Conservation (phyloP, 2,329 filamentous ascomycete genomes). For the Xylogone sp. region DNA sequence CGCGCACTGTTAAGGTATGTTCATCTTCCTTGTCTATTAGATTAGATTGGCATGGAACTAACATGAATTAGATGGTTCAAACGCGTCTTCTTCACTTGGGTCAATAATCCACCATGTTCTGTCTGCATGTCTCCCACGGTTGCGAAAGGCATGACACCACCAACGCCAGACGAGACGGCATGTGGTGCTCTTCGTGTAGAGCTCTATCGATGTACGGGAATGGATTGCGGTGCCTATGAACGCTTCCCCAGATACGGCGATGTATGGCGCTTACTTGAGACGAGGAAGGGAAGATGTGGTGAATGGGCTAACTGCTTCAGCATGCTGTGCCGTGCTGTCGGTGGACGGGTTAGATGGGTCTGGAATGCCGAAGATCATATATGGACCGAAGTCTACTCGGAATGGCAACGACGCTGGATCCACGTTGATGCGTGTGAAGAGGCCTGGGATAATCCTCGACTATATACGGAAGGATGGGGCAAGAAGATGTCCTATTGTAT, state of each 20-base stretch:
- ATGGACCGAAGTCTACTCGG: conserved; percentile 96
- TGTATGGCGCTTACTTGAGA: conserved; percentile 88
- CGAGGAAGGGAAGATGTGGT: conserved; percentile 78
- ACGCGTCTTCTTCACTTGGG: conserved; percentile 90
- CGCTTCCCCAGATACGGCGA: conserved; percentile 93
- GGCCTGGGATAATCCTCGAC: conserved; percentile 87
- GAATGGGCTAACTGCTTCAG: conserved; percentile 99
- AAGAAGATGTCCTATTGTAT: conserved; percentile 97
- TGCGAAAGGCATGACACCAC: conserved; percentile 76
- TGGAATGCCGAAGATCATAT: conserved; percentile 98
- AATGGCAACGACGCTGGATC: conserved; percentile 91
- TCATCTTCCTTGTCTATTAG: conserved; percentile 9
- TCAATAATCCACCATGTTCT: conserved; percentile 89
- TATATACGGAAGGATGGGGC: conserved; percentile 93
- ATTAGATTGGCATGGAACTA: too few species aligned
- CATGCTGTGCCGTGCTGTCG: conserved; percentile 93
- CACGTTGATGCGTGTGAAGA: conserved; percentile 95
- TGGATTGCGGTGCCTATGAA: conserved; percentile 73
- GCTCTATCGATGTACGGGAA: conserved; percentile 79
- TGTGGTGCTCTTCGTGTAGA: conserved; percentile 86
- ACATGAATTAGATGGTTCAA: conserved; percentile 76
- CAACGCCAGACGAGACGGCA: conserved; percentile 83
- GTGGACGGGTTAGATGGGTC: conserved; percentile 89
- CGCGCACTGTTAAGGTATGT: conserved; percentile 76
- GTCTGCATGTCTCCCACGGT: conserved; percentile 80